Conservation (phyloP, 495 filamentous ascomycete species). For the Neurospora sp. region DNA sequence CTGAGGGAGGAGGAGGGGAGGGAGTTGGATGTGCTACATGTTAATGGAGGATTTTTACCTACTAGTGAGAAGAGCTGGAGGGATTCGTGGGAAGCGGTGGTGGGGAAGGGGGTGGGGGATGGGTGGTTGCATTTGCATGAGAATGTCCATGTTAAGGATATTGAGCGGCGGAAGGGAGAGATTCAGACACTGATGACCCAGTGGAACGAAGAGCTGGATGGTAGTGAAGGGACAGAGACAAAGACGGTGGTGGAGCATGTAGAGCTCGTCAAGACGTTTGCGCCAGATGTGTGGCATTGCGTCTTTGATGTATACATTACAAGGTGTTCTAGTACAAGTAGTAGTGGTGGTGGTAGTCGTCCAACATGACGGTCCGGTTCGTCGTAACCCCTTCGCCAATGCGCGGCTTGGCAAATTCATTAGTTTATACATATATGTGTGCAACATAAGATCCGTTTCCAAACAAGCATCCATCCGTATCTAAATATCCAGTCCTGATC, state of each 20-base stretch:
- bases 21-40: constrained; percentile 42
- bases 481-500: background rate
- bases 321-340: constrained; percentile 7
- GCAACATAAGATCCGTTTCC: background rate
- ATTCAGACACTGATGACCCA: constrained; percentile 31
- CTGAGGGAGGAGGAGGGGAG: constrained; percentile 12
- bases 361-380: constrained; percentile 7
- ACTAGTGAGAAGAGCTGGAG: constrained; percentile 56
- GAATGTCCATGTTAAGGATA: constrained; percentile 59
- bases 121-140: constrained; percentile 82
- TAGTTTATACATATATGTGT: background rate
- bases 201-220: constrained; percentile 14
- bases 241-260: constrained; percentile 52
- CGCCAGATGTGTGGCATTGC: constrained; percentile 81
- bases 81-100: constrained; percentile 40
- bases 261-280: constrained; percentile 81
- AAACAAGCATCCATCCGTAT: background rate
- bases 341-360: constrained; percentile 5
- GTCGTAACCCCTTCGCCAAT: constrained; percentile 1
- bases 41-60: constrained; percentile 76
- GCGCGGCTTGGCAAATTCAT: background rate
- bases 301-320: constrained; percentile 68
- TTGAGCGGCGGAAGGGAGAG: constrained; percentile 44
- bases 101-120: constrained; percentile 5
- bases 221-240: background rate